Evolutionary conservation across 805 yeast species (phyloP), one percentile per base, ranked within the genome.

Genomic region (Tetrapisispora fleetii): DNA sequence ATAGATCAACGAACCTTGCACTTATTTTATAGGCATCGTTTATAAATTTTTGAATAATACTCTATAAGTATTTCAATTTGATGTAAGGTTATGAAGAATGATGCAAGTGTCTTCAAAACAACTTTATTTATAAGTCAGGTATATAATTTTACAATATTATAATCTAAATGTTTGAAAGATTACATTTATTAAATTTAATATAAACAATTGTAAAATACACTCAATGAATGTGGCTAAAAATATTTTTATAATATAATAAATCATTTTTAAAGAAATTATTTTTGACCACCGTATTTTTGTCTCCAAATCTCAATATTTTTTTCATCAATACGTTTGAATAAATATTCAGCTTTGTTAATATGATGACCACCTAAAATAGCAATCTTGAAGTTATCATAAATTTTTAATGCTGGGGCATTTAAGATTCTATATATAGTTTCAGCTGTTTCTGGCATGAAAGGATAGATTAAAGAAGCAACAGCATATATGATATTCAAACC

Each of bases 271-370:
- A 21, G 6, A n/a, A 19, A 38, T 40, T 46, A 32, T 17, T 46
- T n/a, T 37, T 79, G 74, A 42, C 97, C 98, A 51, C 97, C 95
- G 62, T 84, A 93, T 67, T 78, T 76, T 48, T 72, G 68, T 72
- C 95, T 83, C 95, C 97, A 88, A 60, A 79, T 84, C 10, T 79
- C 93, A 53, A 90, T 75, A 74, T 85, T 83, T 71, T 81, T 81
- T 61, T 86, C 95, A 56, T 91, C 98, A 58, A 93, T 93, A 72
- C 96, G 81, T 62, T 76, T 78, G 77, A 93, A 93, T 70, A 93
- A 74, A 70, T 93, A 89, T 71, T 87, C 86, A 17, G 98, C 91
- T 64, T 86, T 82, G 53, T 88, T 91, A 54, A 93, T 84, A 68
- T 83, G 79, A 68, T 93, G 99, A 35, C 95, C 96, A 35, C 77